phyloP scores from a whole-genome alignment of 345 rosid species.

The Camelina sativa region DNA sequence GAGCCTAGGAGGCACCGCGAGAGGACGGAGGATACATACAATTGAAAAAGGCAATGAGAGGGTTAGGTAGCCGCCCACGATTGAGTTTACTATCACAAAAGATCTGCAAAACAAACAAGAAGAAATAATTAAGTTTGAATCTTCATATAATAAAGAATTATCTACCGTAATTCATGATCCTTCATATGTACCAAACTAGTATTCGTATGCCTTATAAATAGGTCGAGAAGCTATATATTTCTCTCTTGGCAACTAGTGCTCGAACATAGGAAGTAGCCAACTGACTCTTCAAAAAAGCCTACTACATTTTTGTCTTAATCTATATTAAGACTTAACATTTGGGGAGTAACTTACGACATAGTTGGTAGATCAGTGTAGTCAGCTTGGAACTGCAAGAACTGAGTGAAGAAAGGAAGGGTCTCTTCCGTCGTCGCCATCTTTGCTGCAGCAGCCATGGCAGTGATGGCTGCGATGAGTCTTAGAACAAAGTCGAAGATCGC shows the following conservation, averaged over 20 bases:
- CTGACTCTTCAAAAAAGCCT: background rate
- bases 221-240: too few relatives aligned
- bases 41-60: slow-evolving; percentile 79
- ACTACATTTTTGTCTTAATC: background rate
- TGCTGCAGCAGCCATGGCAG: slow-evolving; percentile 68
- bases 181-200: too few relatives aligned
- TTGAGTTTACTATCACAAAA: slow-evolving; percentile 63
- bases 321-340: slow-evolving; percentile 7
- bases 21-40: slow-evolving; percentile 68
- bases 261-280: background rate
- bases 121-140: background rate
- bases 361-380: slow-evolving; percentile 81
- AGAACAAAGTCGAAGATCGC: slow-evolving; percentile 73
- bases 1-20: slow-evolving; percentile 60
- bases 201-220: too few relatives aligned
- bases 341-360: slow-evolving; percentile 48
- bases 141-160: background rate
- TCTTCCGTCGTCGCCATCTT: slow-evolving; percentile 77
- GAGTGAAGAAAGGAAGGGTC: slow-evolving; percentile 91
- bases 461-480: slow-evolving; percentile 62
- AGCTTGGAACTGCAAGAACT: slow-evolving; percentile 90
- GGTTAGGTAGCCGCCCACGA: slow-evolving; percentile 68
- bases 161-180: background rate
- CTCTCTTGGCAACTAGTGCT: background rate
- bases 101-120: slow-evolving; percentile 47